A percentile compares a stretch with the other conserved stretches of the same genome.
These are phyloP conservation scores for Leptomonas seymouri DNA, from an alignment of 208 protist species.

Conservation along the genomic window DNA sequence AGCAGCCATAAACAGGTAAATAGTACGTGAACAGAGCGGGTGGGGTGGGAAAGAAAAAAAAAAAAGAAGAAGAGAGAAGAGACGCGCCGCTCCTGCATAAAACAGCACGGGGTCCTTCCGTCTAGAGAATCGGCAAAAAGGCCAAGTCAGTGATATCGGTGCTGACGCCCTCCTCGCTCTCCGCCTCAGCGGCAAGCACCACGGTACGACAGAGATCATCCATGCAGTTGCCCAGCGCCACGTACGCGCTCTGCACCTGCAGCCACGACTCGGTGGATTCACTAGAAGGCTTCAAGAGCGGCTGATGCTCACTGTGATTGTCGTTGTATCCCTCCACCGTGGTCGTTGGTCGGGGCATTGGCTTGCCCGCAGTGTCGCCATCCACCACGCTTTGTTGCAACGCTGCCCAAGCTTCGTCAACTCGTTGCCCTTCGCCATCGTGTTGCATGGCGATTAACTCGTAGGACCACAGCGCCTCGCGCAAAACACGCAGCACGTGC, in stretches of 20 bases:
- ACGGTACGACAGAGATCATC: constrained; percentile 47
- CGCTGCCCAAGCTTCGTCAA: constrained; percentile 20
- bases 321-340: too few relatives aligned
- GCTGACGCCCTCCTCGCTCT: background rate
- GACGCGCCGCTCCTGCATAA: too few relatives aligned
- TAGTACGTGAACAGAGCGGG: too few relatives aligned
- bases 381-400: constrained; percentile 17
- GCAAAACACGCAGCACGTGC: constrained; percentile 8
- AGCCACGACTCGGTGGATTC: constrained; percentile 33
- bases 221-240: constrained; percentile 32
- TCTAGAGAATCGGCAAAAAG: constrained; percentile 23
- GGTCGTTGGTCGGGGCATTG: too few relatives aligned
- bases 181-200: constrained; percentile 19
- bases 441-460: constrained; percentile 30
- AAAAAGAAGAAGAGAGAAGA: background rate
- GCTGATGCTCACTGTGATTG: too few relatives aligned
- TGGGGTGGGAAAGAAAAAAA: constrained; percentile 20
- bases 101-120: background rate
- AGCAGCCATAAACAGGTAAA: background rate
- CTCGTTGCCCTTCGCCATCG: constrained; percentile 3
- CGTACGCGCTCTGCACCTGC: constrained; percentile 35
- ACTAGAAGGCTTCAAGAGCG: background rate
- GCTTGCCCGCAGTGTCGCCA: background rate
- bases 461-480: constrained; percentile 32
- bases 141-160: background rate